Conservation (phyloP, 805 yeast species). For the Ogataea angusta region DNA sequence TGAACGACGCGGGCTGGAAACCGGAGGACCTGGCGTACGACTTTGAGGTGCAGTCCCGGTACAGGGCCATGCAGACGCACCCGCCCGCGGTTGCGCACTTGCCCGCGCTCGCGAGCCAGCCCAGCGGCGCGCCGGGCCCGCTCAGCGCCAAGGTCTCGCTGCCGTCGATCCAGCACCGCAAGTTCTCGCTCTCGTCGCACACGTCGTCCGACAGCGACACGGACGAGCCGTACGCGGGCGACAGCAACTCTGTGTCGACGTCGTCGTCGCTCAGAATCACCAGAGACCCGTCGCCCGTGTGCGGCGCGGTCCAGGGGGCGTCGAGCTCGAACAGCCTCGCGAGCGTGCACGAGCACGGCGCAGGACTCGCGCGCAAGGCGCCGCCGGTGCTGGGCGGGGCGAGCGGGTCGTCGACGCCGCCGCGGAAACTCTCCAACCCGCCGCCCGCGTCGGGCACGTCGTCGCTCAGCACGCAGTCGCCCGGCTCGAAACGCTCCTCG, state of each 20-base stretch:
- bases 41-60: constrained; percentile 45
- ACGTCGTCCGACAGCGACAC: constrained; percentile 12
- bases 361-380: constrained; percentile 10
- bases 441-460: constrained; percentile 8
- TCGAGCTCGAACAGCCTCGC: constrained; percentile 14
- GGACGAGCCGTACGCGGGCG: constrained; percentile 12
- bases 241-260: constrained; percentile 15
- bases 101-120: constrained; percentile 20
- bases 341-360: constrained; percentile 4
- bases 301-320: constrained; percentile 4
- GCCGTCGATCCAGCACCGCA: constrained; percentile 19
- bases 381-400: constrained; percentile 7
- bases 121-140: constrained; percentile 7
- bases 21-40: constrained; percentile 61
- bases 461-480: constrained; percentile 17
- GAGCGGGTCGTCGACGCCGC: constrained; percentile 12
- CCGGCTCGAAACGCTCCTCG: constrained; percentile 31
- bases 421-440: constrained; percentile 8
- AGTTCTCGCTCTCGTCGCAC: constrained; percentile 17
- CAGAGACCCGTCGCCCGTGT: constrained; percentile 21
- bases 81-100: constrained; percentile 23
- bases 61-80: constrained; percentile 30
- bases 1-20: constrained; percentile 60
- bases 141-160: constrained; percentile 10
- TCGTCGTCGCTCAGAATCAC: constrained; percentile 16